Percentiles rank a stretch among this genome's conserved stretches.
Evolutionary conservation across 768 basidiomycete genomes (phyloP).

Genomic region (Suillus subalutaceus): DNA sequence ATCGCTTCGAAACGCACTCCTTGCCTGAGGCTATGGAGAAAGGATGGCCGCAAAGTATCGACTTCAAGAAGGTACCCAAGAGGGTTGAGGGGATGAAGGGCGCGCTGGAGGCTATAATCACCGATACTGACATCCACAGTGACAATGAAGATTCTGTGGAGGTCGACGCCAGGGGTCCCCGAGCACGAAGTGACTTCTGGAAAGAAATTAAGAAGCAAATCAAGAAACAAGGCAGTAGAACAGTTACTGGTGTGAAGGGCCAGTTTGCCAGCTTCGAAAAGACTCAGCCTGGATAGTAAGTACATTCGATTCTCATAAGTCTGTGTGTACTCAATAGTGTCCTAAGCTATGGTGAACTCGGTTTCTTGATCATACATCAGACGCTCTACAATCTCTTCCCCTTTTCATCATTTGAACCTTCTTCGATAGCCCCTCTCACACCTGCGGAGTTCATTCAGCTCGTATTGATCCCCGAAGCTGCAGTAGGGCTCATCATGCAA

Average conservation of each 20-base stretch:
- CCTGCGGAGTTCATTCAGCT: conserved; percentile 78
- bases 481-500: conserved; percentile 77
- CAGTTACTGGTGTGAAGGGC: conserved; percentile 66
- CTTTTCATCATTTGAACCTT: conserved; percentile 53
- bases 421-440: conserved; percentile 64
- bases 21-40: conserved; percentile 69
- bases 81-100: conserved; percentile 57
- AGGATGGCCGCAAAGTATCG: conserved; percentile 78
- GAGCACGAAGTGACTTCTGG: conserved; percentile 66
- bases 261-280: conserved; percentile 82
- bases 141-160: conserved; percentile 22
- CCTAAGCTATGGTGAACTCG: conserved; percentile 82
- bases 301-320: conserved; percentile 20
- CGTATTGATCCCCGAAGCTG: conserved; percentile 90
- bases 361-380: conserved; percentile 79
- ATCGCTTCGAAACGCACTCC: conserved; percentile 74
- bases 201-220: conserved; percentile 63
- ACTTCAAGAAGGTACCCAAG: conserved; percentile 57
- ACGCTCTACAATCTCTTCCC: conserved; percentile 79
- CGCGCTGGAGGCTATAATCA: conserved; percentile 52
- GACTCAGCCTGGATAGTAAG: conserved; percentile 90
- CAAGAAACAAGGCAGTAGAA: conserved; percentile 64
- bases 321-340: conserved; percentile 1
- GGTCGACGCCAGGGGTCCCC: conserved; percentile 24
- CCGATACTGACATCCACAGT: conserved; percentile 39